Conservation (phyloP, 805 yeast genomes). For the Isabelozyma rhagii region DNA sequence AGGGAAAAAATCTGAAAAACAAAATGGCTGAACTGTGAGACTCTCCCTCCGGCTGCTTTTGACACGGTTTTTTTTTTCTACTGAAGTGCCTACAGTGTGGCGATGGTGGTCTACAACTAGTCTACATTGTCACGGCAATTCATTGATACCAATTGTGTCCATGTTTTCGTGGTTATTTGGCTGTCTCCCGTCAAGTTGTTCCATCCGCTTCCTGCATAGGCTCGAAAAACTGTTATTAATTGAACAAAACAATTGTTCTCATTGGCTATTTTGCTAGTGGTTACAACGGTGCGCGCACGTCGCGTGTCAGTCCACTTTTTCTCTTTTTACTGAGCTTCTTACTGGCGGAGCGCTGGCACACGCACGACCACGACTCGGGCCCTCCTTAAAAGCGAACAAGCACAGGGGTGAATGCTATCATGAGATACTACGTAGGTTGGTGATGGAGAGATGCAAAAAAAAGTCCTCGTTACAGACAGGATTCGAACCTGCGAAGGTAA, state of each 20-base stretch:
- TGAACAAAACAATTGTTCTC: not conserved
- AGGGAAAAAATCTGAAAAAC: not conserved
- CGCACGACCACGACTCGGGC: not conserved
- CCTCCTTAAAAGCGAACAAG: no score
- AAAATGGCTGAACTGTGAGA: not conserved
- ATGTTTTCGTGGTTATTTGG: not conserved
- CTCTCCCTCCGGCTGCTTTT: not conserved
- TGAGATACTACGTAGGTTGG: no score
- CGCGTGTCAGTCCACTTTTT: not conserved
- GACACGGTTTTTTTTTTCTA: not conserved
- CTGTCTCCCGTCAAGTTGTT: not conserved
- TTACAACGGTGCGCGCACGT: not conserved
- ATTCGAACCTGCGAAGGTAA: slow-evolving; percentile 94
- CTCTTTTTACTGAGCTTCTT: not conserved
- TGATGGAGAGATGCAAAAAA: slow-evolving; percentile 33
- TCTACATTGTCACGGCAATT: not conserved
- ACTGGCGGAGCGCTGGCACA: not conserved
- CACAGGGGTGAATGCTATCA: no score
- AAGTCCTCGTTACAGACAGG: slow-evolving; percentile 90
- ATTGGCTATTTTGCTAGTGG: not conserved
- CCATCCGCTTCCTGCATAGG: not conserved
- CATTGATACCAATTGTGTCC: not conserved
- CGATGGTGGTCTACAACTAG: no score
- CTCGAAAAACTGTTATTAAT: not conserved
- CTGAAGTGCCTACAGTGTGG: not conserved